Conservation (phyloP, 768 basidiomycete species). For the Fomitopsis serialis region DNA sequence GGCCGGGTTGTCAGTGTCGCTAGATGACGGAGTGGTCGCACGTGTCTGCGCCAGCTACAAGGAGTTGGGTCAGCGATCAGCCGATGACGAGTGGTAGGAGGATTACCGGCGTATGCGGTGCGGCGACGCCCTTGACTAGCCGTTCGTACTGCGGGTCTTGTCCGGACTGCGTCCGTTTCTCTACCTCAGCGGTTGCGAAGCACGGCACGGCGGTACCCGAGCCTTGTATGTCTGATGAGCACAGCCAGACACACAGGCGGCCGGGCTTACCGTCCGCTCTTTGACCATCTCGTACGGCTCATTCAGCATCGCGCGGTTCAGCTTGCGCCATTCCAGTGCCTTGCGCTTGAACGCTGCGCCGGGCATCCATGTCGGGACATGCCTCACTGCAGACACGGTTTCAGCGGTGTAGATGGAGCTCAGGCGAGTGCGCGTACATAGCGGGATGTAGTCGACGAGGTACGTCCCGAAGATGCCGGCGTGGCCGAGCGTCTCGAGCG, state of each 20-base stretch:
- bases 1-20: constrained; percentile 7
- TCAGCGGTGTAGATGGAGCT: not conserved
- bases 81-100: not conserved
- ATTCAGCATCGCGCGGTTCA: constrained; percentile 7
- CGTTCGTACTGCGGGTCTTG: constrained; percentile 11
- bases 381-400: constrained; percentile 6
- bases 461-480: constrained; percentile 38
- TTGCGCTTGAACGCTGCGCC: constrained; percentile 19
- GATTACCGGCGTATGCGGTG: constrained; percentile 14
- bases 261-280: not conserved
- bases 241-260: not conserved
- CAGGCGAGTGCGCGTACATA: constrained; percentile 16
- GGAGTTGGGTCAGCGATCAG: not conserved
- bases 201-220: not conserved
- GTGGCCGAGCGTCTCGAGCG: not conserved
- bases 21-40: too few species aligned
- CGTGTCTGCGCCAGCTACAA: constrained; percentile 16
- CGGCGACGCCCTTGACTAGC: constrained; percentile 15
- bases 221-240: not conserved
- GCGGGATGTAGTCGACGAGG: constrained; percentile 37
- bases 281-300: constrained; percentile 11
- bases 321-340: constrained; percentile 7
- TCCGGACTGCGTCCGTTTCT: constrained; percentile 2
- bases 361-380: constrained; percentile 19
- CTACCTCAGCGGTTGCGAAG: constrained; percentile 1